Percentiles rank a stretch among this genome's conserved stretches.
These are phyloP conservation scores for Linnemannia exigua DNA, from an alignment of 192 early-diverging fungal species.

Conservation along the genomic window DNA sequence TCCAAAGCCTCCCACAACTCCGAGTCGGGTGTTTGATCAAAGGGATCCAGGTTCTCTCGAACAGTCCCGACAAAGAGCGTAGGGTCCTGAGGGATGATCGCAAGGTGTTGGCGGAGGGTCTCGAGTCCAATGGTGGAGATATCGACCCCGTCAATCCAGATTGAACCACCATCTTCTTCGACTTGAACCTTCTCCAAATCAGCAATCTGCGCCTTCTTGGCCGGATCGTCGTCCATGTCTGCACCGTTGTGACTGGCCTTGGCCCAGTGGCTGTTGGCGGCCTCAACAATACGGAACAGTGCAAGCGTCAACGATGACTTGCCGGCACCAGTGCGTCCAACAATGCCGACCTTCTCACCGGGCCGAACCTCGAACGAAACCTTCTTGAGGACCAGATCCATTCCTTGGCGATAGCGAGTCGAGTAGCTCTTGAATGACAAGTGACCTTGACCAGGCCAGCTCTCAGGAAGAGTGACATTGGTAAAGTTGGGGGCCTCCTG, in stretches of 20 bases:
- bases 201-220: not conserved
- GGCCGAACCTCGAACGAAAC: slow-evolving; percentile 4
- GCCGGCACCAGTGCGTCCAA: slow-evolving; percentile 49
- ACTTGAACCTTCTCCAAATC: slow-evolving; percentile 43
- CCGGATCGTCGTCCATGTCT: slow-evolving; percentile 9
- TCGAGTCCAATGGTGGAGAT: slow-evolving; percentile 28
- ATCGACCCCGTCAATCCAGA: slow-evolving; percentile 34
- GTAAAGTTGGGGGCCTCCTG: slow-evolving; percentile 83
- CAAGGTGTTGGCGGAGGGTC: slow-evolving; percentile 8
- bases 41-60: slow-evolving; percentile 24
- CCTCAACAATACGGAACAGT: slow-evolving; percentile 57
- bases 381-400: slow-evolving; percentile 80
- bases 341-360: slow-evolving; percentile 23
- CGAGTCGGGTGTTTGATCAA: slow-evolving; percentile 11
- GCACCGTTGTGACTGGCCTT: not conserved
- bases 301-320: slow-evolving; percentile 49
- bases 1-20: slow-evolving; percentile 73
- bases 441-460: slow-evolving; percentile 80
- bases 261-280: slow-evolving; percentile 31
- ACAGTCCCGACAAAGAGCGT: slow-evolving; percentile 21
- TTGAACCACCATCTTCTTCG: slow-evolving; percentile 63
- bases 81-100: slow-evolving; percentile 27
- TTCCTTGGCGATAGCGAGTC: slow-evolving; percentile 82
- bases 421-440: slow-evolving; percentile 81
- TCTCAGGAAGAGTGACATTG: slow-evolving; percentile 61